Conservation (phyloP, 2,329 filamentous ascomycete species). For the Colletotrichum sidae region DNA sequence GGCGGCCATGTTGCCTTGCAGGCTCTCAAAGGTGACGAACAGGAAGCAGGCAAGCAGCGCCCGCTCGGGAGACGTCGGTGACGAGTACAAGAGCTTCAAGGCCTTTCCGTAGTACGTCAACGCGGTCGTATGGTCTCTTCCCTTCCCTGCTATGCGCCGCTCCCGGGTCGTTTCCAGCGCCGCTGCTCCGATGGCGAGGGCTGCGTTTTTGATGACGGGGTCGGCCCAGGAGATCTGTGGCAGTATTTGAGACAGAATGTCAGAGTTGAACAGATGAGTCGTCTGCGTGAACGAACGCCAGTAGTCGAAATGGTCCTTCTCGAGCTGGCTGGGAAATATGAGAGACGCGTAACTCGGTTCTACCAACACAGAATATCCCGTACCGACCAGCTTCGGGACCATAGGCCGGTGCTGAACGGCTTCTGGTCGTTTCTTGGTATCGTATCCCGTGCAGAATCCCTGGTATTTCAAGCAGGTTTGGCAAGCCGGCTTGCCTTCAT, state of each 20-base stretch:
- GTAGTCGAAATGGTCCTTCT: constrained; percentile 26
- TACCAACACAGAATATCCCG: background rate
- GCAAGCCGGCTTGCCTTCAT: constrained; percentile 27
- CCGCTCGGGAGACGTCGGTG: constrained; percentile 47
- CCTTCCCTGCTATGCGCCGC: constrained; percentile 14
- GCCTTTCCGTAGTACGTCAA: constrained; percentile 54
- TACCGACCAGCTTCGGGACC: constrained; percentile 1
- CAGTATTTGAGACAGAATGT: constrained; percentile 31
- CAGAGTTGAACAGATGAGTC: constrained; percentile 9
- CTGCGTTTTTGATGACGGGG: constrained; percentile 48
- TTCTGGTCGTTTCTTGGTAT: background rate
- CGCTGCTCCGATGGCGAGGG: constrained; percentile 53
- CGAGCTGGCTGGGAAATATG: constrained; percentile 22
- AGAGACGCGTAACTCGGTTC: constrained; percentile 16
- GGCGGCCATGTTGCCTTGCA: constrained; percentile 51
- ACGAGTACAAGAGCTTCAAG: constrained; percentile 48
- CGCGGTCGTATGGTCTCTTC: constrained; percentile 47
- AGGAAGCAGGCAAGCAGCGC: constrained; percentile 49
- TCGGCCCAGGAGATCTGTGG: constrained; percentile 31
- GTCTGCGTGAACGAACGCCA: constrained; percentile 4
- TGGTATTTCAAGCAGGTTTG: constrained; percentile 23
- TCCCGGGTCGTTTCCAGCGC: constrained; percentile 16
- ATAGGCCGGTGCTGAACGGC: background rate
- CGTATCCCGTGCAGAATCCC: constrained; percentile 20
- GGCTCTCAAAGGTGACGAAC: constrained; percentile 55